These are phyloP conservation scores for Logfia minima DNA, from an alignment of 129 eudicot species.

Conservation along the genomic window DNA sequence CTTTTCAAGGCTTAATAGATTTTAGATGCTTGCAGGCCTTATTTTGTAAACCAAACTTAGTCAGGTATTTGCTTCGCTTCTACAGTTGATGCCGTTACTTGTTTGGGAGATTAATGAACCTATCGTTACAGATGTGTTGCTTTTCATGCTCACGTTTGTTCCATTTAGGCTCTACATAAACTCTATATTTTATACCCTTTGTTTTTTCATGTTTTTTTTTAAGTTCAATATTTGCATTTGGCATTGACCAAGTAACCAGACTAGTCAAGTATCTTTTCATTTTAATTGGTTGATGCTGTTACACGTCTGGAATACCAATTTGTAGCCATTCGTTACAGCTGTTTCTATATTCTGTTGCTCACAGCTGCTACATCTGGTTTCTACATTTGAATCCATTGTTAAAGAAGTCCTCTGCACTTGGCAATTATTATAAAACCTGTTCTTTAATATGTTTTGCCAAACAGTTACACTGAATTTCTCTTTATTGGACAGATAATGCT, in stretches of 20 bases:
- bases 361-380: conserved; percentile 50
- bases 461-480: not conserved
- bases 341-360: conserved; percentile 14
- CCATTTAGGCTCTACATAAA: conserved; percentile 45
- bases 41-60: conserved; percentile 39
- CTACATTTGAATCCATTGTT: conserved; percentile 15
- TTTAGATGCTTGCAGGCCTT: not conserved
- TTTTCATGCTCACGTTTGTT: conserved; percentile 39
- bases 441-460: not conserved
- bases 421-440: not conserved
- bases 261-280: conserved; percentile 50
- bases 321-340: conserved; percentile 54
- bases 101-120: conserved; percentile 45
- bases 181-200: not conserved
- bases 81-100: conserved; percentile 45
- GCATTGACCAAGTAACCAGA: conserved; percentile 24
- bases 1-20: no score
- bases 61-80: conserved; percentile 35
- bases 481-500: conserved; percentile 55
- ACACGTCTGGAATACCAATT: conserved; percentile 46
- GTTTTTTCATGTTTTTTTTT: not conserved
- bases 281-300: conserved; percentile 46
- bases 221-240: not conserved
- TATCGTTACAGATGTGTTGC: conserved; percentile 56
- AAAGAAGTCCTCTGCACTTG: not conserved